phyloP scores from a whole-genome alignment of 2,329 filamentous ascomycete species.

The Aspergillus tubingensis region DNA sequence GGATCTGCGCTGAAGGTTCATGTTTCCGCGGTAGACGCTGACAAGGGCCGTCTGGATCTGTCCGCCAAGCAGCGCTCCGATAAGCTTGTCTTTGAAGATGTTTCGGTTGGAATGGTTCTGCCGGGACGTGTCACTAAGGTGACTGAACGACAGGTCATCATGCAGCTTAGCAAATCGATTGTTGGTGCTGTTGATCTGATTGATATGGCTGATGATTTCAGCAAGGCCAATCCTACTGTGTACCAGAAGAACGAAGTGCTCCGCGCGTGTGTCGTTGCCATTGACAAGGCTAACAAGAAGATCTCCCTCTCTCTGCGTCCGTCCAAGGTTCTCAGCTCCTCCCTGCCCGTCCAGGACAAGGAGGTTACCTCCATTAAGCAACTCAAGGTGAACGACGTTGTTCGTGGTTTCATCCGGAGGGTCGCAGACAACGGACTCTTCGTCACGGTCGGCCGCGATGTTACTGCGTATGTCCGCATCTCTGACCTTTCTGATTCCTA shows the following conservation, averaged over 20 bases:
- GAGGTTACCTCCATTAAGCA: conserved; percentile 74
- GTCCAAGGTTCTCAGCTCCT: conserved; percentile 86
- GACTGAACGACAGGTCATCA: conserved; percentile 77
- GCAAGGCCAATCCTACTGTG: conserved; percentile 71
- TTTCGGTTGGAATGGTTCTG: conserved; percentile 78
- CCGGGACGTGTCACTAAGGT: conserved; percentile 83
- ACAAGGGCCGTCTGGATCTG: conserved; percentile 77
- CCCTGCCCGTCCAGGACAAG: conserved; percentile 74
- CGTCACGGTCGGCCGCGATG: conserved; percentile 75
- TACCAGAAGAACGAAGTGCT: conserved; percentile 84
- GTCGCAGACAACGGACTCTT: conserved; percentile 88
- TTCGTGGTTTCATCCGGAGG: conserved; percentile 90
- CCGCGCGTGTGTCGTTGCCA: conserved; percentile 77
- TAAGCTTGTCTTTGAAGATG: conserved; percentile 66
- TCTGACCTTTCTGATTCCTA: conserved; percentile 87
- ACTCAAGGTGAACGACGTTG: conserved; percentile 72
- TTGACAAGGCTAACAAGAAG: conserved; percentile 83
- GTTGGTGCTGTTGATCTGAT: conserved; percentile 79
- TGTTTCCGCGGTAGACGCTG: conserved; percentile 71
- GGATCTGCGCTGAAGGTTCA: conserved; percentile 84
- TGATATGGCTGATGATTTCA: conserved; percentile 84
- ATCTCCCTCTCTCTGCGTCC: conserved; percentile 79
- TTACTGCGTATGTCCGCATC: conserved; percentile 81
- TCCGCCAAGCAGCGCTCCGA: conserved; percentile 69
- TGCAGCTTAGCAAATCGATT: conserved; percentile 79